Evolutionary conservation across 495 filamentous ascomycete genomes (phyloP).

Genomic region (Clavariopsis aquatica): DNA sequence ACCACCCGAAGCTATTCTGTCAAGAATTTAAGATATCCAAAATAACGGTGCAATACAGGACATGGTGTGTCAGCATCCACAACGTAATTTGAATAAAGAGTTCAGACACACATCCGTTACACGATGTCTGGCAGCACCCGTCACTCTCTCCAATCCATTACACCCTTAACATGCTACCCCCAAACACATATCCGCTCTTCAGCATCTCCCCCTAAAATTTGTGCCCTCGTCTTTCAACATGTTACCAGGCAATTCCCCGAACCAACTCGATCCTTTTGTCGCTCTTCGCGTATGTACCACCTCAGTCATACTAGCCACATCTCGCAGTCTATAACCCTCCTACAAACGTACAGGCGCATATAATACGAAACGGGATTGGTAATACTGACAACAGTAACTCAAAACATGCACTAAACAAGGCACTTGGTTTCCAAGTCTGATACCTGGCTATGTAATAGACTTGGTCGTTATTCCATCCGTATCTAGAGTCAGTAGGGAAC

Average conservation of each 20-base stretch:
- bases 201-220: constrained; percentile 32
- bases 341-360: not conserved
- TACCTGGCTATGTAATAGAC: not conserved
- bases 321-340: not conserved
- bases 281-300: not conserved
- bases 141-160: constrained; percentile 11
- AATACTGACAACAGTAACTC: not conserved
- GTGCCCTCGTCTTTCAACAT: constrained; percentile 32
- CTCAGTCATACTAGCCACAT: not conserved
- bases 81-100: no score
- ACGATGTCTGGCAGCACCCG: constrained; percentile 1
- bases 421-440: not conserved
- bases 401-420: not conserved
- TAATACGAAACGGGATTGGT: not conserved
- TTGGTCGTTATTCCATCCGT: not conserved
- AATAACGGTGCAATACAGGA: no score
- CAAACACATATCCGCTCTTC: constrained; percentile 37
- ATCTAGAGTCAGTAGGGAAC: not conserved
- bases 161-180: constrained; percentile 15
- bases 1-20: no score
- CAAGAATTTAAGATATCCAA: no score
- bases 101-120: not conserved
- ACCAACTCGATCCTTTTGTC: not conserved
- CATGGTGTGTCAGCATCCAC: no score
- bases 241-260: constrained; percentile 20